Base-by-base conservation (phyloP, 2,329 filamentous ascomycete species). In the Pseudophaeomoniella oleicola region DNA sequence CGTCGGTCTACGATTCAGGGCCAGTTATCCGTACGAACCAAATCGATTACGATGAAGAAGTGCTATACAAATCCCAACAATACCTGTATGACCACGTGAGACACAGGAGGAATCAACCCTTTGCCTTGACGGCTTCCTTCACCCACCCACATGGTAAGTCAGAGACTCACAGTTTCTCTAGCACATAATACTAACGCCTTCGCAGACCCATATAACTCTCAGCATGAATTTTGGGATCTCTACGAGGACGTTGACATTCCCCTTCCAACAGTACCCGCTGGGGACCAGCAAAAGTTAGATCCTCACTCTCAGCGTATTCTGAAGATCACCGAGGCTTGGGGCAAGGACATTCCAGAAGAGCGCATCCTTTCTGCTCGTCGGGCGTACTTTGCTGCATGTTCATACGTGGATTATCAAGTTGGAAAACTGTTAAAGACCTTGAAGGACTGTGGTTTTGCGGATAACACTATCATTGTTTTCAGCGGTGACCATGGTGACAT, bases 81-180 rank as follows among this genome's bases (percentile, higher is more conserved):
- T 94, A 87, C 55, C 66, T 94, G 35, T 93, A 88, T 59, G 81
- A 94, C 57, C 79, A 92, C 52, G 83, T 90, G 27, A 79, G 87
- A n/a, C 72, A 84, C 54, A 80, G 81, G 6, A 74, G 73, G 37
- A 70, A 75, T 46, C 73, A 81, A 32, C 87, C 87, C 1, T 94
- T 94, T 57, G 82, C 78, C 50, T 61, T 94, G 64, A 94, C 87
- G 48, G 81, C 94, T 5, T 94, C 87, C 16, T 76, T 94, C 49
- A 94, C 87, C 4, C 87, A 94, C 57, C 87, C 87, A 12, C 87
- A 94, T 55, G 87, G n/a, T n/a, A n/a, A n/a, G n/a, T n/a, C n/a
- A n/a, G n/a, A n/a, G n/a, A n/a, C n/a, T n/a, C n/a, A n/a, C n/a
- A n/a, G n/a, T n/a, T n/a, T n/a, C n/a, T n/a, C n/a, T n/a, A n/a